Evolutionary conservation across 345 rosid species (phyloP).

Genomic region (Lenwebbia sp.): DNA sequence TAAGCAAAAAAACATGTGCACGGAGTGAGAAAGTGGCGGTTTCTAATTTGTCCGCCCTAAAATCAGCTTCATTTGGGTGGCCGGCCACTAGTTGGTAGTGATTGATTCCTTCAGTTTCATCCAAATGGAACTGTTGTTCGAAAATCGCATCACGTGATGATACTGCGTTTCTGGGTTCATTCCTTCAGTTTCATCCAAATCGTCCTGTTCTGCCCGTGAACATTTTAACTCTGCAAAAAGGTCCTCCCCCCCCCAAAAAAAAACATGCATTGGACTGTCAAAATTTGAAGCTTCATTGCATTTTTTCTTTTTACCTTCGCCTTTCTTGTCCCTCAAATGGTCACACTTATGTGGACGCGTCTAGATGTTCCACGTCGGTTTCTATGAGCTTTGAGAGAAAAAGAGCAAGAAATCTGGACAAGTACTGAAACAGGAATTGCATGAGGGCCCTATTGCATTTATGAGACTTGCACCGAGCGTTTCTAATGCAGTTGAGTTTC

Average conservation of each 20-base stretch:
- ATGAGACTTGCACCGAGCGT: slow-evolving; percentile 6
- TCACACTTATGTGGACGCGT: background rate
- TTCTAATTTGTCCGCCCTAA: background rate
- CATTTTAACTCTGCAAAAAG: background rate
- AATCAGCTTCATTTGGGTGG: slow-evolving; percentile 11
- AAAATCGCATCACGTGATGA: background rate
- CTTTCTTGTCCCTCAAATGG: background rate
- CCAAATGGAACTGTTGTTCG: background rate
- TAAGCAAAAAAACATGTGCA: background rate
- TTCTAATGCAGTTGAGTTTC: slow-evolving; percentile 17
- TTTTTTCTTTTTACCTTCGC: background rate
- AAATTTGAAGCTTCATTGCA: background rate
- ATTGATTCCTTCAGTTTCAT: background rate
- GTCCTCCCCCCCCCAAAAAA: background rate
- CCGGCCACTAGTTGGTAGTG: background rate
- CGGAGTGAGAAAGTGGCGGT: background rate
- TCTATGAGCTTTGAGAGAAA: background rate
- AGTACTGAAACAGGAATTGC: slow-evolving; percentile 4
- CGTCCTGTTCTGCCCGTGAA: background rate
- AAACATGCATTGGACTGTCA: background rate
- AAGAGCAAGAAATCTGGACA: background rate
- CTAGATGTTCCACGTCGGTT: background rate
- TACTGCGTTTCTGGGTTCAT: background rate
- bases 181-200: background rate
- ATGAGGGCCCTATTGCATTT: slow-evolving; percentile 29